Base-by-base conservation (phyloP, 2,329 filamentous ascomycete species). In the Teratosphaeria gauchensis region DNA sequence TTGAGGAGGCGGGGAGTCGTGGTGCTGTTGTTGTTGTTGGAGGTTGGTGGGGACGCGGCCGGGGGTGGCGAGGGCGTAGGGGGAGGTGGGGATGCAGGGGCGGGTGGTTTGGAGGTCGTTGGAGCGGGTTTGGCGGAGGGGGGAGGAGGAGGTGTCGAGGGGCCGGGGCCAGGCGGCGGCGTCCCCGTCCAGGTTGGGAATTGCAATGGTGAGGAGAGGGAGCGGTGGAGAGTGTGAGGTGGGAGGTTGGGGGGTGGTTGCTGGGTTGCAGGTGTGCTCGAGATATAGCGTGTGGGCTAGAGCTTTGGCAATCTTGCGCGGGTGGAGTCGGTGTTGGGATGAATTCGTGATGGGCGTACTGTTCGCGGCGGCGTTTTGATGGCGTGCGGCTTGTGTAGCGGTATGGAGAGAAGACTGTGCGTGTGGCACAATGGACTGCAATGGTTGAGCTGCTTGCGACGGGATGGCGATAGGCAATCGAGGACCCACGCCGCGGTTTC, bases 371-470 rank as follows among this genome's bases (percentile, higher is more conserved):
- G 31, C 19, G 14, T 33, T 31, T 28, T 55, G 16, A n/a, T 24
- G 4, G 42, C n/a, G 19, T 19, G 42, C n/a, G n/a, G 42, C 5
- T 21, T 19, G 16, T n/a, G n/a, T 21, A 3, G 19, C 19, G 3
- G 42, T 6, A 21, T 19, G 42, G n/a, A n/a, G 19, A 21, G 8
- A 5, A n/a, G 19, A 2, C 5, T 21, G n/a, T 48, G 42, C 16
- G 16, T 48, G 42, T 19, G 42, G 4, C 4, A 9, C 5, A 8
- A 21, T 4, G 21, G 42, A 19, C 16, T 48, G 42, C 42, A 21
- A 7, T 24, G 42, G 16, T 48, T 48, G 16, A 48, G 42, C 16
- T 48, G 42, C n/a, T 19, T 63, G 53, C 61, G 63, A 38, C 60
- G 53, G 19, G 57, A 14, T 11, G n/a, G 42, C 33, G 55, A 33